Evolutionary conservation across 306 rosid genomes (phyloP), one percentile per base, ranked within the genome.

Genomic region (Quercus parvula): DNA sequence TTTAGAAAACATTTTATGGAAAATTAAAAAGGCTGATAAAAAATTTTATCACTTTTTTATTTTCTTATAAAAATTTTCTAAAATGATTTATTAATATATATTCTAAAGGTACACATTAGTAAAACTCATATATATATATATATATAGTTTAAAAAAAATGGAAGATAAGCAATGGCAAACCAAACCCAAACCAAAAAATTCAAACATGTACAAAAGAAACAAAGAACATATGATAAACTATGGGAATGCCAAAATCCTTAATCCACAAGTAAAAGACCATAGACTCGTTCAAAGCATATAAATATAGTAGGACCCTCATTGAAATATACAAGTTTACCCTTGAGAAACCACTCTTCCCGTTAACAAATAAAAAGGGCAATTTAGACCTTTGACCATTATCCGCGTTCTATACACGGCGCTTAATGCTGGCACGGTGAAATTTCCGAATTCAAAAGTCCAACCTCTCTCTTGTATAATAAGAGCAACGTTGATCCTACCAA

Each of bases 1-100:
- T 35, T 35, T 35, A 1, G 2, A 1, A 35, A 35, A 35, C 0
- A 1, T 5, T 35, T 5, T 35, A 35, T 35, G 8, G 1, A 0
- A 35, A 35, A 35, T 35, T 35, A 2, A 35, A 35, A 35, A 35
- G 0, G 2, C 0, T 6, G 2, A 5, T 0, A 35, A 35, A 35
- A 33, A 35, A 6, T 0, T 35, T 35, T 35, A 35, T 35, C 41
- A 35, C 9, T 6, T 35, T 35, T 35, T 35, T 0, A 35, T 35
- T 35, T 35, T 35, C 0, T 0, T 2, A 35, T 35, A 6, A 35
- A 33, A 35, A 35, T 1, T 35, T 35, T 35, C 0, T 1, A 35
- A 35, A 35, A 35, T 35, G 2, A 35, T 35, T 35, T 35, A 35
- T 35, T 35, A 35, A 35, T 35, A 0, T 6, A 35, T 35, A 2